Evolutionary conservation across 345 rosid genomes (phyloP).

Genomic region (Cardamine chenopodiifolia): DNA sequence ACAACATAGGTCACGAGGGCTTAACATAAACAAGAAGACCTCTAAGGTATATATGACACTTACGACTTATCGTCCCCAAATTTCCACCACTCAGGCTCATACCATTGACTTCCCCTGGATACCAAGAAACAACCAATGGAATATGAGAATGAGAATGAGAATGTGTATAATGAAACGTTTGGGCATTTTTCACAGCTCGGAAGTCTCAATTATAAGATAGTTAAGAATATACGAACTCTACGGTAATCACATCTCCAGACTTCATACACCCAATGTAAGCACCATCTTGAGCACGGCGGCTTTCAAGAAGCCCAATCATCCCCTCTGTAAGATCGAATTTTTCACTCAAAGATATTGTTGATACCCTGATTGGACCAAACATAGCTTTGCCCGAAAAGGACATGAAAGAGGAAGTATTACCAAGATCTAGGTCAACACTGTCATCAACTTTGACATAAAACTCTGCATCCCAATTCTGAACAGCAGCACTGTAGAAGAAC

Average conservation of each 20-base stretch:
- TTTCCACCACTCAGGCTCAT: slow-evolving; percentile 99
- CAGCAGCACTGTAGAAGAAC: slow-evolving; percentile 83
- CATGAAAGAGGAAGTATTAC: slow-evolving; percentile 48
- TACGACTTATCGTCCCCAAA: slow-evolving; percentile 96
- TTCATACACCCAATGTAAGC: slow-evolving; percentile 98
- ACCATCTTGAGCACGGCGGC: slow-evolving; percentile 70
- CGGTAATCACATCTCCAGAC: slow-evolving; percentile 87
- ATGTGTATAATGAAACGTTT: neutral
- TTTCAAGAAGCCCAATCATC: slow-evolving; percentile 71
- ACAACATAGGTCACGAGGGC: neutral
- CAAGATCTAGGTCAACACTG: slow-evolving; percentile 75
- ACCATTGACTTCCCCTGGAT: slow-evolving; percentile 91
- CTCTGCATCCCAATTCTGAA: slow-evolving; percentile 94
- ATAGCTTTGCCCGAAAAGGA: slow-evolving; percentile 21
- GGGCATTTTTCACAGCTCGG: neutral
- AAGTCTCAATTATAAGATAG: slow-evolving; percentile 16
- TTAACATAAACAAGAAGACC: slow-evolving; percentile 19
- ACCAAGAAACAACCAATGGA: slow-evolving; percentile 28
- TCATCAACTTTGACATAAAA: slow-evolving; percentile 92
- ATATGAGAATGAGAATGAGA: slow-evolving; percentile 21
- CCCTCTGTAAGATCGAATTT: slow-evolving; percentile 58
- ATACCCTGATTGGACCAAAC: neutral
- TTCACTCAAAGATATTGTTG: slow-evolving; percentile 2
- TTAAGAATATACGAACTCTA: slow-evolving; percentile 54
- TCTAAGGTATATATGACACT: slow-evolving; percentile 42